phyloP scores from a whole-genome alignment of 306 rosid genomes.

The Gleditsia sinensis region DNA sequence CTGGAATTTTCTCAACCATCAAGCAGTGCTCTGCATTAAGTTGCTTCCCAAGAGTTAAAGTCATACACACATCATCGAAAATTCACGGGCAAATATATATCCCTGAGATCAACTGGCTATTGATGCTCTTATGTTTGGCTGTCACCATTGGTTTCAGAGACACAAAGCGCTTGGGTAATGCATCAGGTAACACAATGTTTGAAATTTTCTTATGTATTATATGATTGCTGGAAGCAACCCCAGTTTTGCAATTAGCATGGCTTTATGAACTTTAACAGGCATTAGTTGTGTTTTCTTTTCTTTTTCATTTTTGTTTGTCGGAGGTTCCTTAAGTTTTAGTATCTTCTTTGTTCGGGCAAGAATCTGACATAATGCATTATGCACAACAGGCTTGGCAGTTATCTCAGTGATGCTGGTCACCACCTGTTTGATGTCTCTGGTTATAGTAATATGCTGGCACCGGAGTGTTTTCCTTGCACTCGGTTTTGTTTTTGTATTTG shows the following conservation, averaged over 20 bases:
- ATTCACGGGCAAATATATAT: slow-evolving; percentile 80
- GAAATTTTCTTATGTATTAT: not conserved
- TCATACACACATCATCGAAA: slow-evolving; percentile 81
- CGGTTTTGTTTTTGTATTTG: slow-evolving; percentile 61
- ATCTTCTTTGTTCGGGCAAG: not conserved
- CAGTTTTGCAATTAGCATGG: no score
- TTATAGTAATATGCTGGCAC: slow-evolving; percentile 80
- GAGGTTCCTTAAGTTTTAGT: not conserved
- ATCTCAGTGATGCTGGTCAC: slow-evolving; percentile 89
- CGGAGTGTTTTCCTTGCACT: slow-evolving; percentile 59
- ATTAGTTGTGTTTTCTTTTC: no score
- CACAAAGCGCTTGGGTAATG: slow-evolving; percentile 75
- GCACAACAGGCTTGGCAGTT: slow-evolving; percentile 74
- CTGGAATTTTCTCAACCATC: slow-evolving; percentile 82
- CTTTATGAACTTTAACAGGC: no score
- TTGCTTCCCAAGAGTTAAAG: slow-evolving; percentile 82
- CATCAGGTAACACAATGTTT: slow-evolving; percentile 61
- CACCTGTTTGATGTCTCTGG: slow-evolving; percentile 83
- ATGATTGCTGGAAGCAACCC: not conserved
- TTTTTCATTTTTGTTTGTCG: no score
- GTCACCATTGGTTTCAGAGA: slow-evolving; percentile 78
- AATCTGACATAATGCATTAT: not conserved
- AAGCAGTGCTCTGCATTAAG: slow-evolving; percentile 75
- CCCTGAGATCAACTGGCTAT: slow-evolving; percentile 85
- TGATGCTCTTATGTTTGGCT: slow-evolving; percentile 77